These are phyloP conservation scores for Pythium insidiosum DNA, from an alignment of 352 stramenopile species.

Conservation along the genomic window DNA sequence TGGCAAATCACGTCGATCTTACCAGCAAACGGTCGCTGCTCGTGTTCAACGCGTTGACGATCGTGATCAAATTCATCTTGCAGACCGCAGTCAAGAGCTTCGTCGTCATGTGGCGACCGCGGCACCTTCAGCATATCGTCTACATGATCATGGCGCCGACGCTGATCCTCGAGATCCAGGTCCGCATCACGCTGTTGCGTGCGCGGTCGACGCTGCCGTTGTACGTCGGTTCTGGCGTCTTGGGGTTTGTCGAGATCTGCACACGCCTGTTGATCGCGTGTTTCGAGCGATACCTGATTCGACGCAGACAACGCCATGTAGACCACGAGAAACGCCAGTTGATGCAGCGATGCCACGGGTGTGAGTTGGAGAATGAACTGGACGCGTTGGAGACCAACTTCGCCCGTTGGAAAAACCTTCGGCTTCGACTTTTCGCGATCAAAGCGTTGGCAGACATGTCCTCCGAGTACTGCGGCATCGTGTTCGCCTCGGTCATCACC, in stretches of 20 bases:
- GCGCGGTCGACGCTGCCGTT: background rate
- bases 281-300: conserved; percentile 1
- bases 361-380: background rate
- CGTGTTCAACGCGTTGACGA: conserved; percentile 2
- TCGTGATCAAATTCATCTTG: background rate
- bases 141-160: conserved; percentile 6
- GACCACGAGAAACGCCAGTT: too few species aligned
- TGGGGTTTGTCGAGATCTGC: conserved; percentile 3
- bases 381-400: conserved; percentile 1
- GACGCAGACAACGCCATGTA: too few species aligned
- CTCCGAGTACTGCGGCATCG: conserved; percentile 10
- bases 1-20: background rate
- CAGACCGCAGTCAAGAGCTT: background rate
- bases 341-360: too few species aligned
- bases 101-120: background rate
- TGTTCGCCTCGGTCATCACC: background rate
- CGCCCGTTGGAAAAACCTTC: background rate
- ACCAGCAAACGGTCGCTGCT: background rate
- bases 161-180: conserved; percentile 8
- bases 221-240: background rate
- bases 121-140: background rate
- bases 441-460: conserved; percentile 1
- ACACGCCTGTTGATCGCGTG: background rate
- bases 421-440: background rate
- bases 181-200: conserved; percentile 4